These are phyloP conservation scores for Leptodermis oblonga DNA, from an alignment of 257 asterid species.

Conservation along the genomic window DNA sequence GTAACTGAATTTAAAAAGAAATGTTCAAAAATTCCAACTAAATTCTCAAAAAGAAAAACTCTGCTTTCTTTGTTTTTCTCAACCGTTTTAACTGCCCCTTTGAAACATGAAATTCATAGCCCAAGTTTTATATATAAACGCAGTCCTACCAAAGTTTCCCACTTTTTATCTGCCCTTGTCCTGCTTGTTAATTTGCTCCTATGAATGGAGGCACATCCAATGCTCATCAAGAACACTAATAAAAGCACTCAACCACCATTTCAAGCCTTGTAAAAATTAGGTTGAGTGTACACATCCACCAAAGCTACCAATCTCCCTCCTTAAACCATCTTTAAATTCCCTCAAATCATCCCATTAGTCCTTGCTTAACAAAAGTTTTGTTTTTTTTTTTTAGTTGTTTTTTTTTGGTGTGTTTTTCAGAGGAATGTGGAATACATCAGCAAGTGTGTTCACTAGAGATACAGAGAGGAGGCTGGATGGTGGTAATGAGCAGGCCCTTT, in stretches of 20 bases:
- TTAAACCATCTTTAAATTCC: constrained; percentile 29
- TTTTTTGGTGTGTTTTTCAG: background rate
- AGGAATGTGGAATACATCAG: constrained; percentile 30
- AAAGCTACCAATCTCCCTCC: constrained; percentile 15
- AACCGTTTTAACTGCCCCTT: constrained; percentile 43
- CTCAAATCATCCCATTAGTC: background rate
- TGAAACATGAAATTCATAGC: constrained; percentile 16
- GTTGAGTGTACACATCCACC: constrained; percentile 47
- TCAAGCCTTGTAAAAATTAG: constrained; percentile 53
- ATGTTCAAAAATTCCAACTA: too few species aligned
- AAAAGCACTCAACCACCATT: constrained; percentile 21
- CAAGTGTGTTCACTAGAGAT: constrained; percentile 33
- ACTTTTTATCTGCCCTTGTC: constrained; percentile 12
- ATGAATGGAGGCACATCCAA: background rate
- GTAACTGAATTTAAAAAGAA: too few species aligned
- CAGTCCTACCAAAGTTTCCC: constrained; percentile 25
- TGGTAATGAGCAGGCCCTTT: constrained; percentile 57
- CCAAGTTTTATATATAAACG: background rate
- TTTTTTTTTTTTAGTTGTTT: background rate
- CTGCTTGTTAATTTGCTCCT: constrained; percentile 14
- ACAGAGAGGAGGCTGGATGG: constrained; percentile 22
- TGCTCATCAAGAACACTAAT: constrained; percentile 10
- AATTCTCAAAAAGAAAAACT: background rate
- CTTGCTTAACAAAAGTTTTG: constrained; percentile 4
- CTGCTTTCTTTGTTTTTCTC: constrained; percentile 14